These are phyloP conservation scores for Exophiala xenobiotica DNA, from an alignment of 2,329 filamentous ascomycete genomes.

Conservation along the genomic window DNA sequence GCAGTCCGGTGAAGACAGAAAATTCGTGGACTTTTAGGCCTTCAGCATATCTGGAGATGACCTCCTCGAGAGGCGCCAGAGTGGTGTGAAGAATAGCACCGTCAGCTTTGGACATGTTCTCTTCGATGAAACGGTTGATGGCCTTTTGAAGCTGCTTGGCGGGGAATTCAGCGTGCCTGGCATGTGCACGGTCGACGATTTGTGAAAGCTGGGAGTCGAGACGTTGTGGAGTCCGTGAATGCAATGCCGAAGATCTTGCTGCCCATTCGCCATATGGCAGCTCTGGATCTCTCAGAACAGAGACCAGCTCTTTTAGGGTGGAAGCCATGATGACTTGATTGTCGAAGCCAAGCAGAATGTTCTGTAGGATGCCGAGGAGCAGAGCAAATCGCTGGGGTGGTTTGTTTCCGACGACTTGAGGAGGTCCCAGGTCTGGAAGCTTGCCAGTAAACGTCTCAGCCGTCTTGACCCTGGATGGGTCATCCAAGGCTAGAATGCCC, in stretches of 20 bases:
- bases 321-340: constrained; percentile 94
- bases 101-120: constrained; percentile 73
- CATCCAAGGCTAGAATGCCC: constrained; percentile 93
- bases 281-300: constrained; percentile 83
- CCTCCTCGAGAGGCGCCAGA: constrained; percentile 71
- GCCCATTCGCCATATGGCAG: constrained; percentile 96
- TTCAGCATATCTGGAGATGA: constrained; percentile 78
- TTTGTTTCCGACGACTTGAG: constrained; percentile 86
- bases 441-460: constrained; percentile 91
- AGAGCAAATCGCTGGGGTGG: constrained; percentile 82
- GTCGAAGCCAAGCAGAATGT: constrained; percentile 91
- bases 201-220: constrained; percentile 79
- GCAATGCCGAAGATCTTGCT: constrained; percentile 92
- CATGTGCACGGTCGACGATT: constrained; percentile 78
- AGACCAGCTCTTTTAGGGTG: constrained; percentile 83
- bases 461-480: constrained; percentile 94
- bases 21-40: constrained; percentile 91
- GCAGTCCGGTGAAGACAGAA: constrained; percentile 72
- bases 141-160: constrained; percentile 82
- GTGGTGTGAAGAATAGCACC: constrained; percentile 70
- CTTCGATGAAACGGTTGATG: constrained; percentile 83
- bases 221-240: constrained; percentile 94
- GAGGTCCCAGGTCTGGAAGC: constrained; percentile 80
- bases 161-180: constrained; percentile 82
- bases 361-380: constrained; percentile 72